phyloP scores from a whole-genome alignment of 176 grass and related monocot genomes.

The Areca catechu region DNA sequence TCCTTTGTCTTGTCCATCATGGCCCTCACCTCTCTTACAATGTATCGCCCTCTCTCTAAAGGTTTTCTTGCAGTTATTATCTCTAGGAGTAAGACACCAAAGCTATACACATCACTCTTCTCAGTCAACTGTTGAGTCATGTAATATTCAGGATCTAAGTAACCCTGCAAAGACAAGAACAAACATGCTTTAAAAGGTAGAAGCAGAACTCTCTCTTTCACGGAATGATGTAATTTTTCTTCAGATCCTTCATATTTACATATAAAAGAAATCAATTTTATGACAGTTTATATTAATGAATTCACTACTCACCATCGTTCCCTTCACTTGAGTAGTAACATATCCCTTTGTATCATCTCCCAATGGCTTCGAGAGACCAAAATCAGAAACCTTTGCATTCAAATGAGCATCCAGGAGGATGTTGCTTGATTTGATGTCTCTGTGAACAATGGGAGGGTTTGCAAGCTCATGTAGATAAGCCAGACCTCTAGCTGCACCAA shows the following conservation, averaged over 20 bases:
- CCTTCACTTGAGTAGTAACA: slow-evolving; percentile 1
- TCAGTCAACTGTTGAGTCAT: slow-evolving; percentile 82
- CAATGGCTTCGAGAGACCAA: slow-evolving; percentile 1
- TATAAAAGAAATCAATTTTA: too few relatives aligned
- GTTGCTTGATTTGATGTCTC: slow-evolving; percentile 5
- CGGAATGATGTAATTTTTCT: too few relatives aligned
- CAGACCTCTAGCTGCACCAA: slow-evolving; percentile 1
- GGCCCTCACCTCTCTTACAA: slow-evolving; percentile 46
- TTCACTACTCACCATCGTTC: not conserved
- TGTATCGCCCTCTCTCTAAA: slow-evolving; percentile 47
- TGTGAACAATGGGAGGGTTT: slow-evolving; percentile 2
- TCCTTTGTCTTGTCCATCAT: slow-evolving; percentile 44
- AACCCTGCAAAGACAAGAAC: slow-evolving; percentile 36
- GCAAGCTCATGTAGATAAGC: slow-evolving; percentile 7
- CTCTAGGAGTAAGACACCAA: slow-evolving; percentile 38
- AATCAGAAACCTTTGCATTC: slow-evolving; percentile 10
- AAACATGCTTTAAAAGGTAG: too few relatives aligned
- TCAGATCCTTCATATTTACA: too few relatives aligned
- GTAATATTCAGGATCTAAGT: too few relatives aligned
- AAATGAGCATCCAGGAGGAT: slow-evolving; percentile 1
- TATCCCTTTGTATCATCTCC: not conserved
- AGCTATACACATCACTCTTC: slow-evolving; percentile 39
- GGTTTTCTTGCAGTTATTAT: slow-evolving; percentile 59
- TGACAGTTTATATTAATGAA: too few relatives aligned
- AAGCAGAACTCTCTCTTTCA: too few relatives aligned